These are phyloP conservation scores for Phytophthora citricola DNA, from an alignment of 352 stramenopile genomes.

Conservation along the genomic window DNA sequence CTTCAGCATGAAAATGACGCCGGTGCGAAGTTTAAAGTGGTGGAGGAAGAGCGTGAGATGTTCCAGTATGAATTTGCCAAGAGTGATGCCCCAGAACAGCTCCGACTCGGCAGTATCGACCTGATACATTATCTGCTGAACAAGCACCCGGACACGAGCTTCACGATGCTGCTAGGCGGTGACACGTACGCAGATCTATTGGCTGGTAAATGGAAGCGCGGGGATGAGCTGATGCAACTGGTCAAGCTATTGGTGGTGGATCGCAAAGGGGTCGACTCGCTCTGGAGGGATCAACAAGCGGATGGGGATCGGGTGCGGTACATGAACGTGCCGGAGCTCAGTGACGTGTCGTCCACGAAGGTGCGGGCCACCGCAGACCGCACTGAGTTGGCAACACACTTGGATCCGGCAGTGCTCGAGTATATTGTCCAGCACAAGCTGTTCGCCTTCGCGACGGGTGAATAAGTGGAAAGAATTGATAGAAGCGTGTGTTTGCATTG, in stretches of 20 bases:
- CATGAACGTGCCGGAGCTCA: slow-evolving; percentile 62
- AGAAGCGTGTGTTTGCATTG: slow-evolving; percentile 17
- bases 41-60: slow-evolving; percentile 73
- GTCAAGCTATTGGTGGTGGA: slow-evolving; percentile 79
- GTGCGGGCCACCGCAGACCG: slow-evolving; percentile 49
- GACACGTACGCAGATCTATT: slow-evolving; percentile 88
- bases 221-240: slow-evolving; percentile 71
- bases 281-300: slow-evolving; percentile 33
- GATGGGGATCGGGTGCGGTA: slow-evolving; percentile 45
- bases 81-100: slow-evolving; percentile 30
- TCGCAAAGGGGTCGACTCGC: slow-evolving; percentile 60
- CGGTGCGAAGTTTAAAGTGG: slow-evolving; percentile 53
- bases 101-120: slow-evolving; percentile 79
- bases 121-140: slow-evolving; percentile 60
- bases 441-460: slow-evolving; percentile 63
- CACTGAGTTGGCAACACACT: slow-evolving; percentile 44
- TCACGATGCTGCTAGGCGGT: slow-evolving; percentile 80
- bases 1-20: slow-evolving; percentile 21
- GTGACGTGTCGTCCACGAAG: slow-evolving; percentile 80
- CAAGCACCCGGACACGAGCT: slow-evolving; percentile 55
- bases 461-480: slow-evolving; percentile 17
- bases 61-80: slow-evolving; percentile 49
- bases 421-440: slow-evolving; percentile 83
- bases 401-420: slow-evolving; percentile 68
- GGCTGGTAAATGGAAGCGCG: slow-evolving; percentile 88